Evolutionary conservation across 106 monocot species (phyloP), one percentile per base, ranked within the genome.

Genomic region (Allium cepa): DNA sequence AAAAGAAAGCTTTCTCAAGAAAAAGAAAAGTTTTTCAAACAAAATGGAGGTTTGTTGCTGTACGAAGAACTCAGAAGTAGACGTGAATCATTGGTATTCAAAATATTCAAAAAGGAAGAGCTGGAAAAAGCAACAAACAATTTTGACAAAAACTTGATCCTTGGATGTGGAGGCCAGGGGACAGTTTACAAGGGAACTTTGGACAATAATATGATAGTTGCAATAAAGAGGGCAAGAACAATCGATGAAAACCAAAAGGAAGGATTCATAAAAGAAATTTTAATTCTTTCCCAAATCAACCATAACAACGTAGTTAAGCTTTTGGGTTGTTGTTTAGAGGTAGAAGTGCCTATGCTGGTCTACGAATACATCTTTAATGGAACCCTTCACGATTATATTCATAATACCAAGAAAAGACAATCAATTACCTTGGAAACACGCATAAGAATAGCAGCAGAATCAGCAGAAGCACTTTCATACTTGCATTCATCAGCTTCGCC

Each of bases 251-350:
- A 10, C 56, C 77, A 84, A 58, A 79, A 77, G 53, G 71, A 84
- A 66, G 71, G 74, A 15, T 84, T 84, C 67, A 22, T 80, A n/a
- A 84, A 84, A 45, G 80, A 84, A 62, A 70, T 84, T 4, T 56
- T 77, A 28, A 80, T 84, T 28, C 67, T 84, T 12, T 84, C 84
- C 8, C 77, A 84, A 46, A 68, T 80, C 28, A 71, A 77, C 12
- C 84, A 84, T 51, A 66, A n/a, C 52, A 80, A 84, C 47, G 80
- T 84, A 1, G 84, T 84, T 46, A 73, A 70, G 62, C 73, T 84
- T 5, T 55, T 80, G 53, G 84, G 84, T 7, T 84, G 80, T 49
- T 84, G 84, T 50, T 63, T 84, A 56, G 84, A 84, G 69, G 66
- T 73, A 0, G 36, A 71, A 51, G 84, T 84, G 8, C 80, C 84